phyloP scores from a whole-genome alignment of 805 yeast genomes.

The Komagataella kurtzmanii region DNA sequence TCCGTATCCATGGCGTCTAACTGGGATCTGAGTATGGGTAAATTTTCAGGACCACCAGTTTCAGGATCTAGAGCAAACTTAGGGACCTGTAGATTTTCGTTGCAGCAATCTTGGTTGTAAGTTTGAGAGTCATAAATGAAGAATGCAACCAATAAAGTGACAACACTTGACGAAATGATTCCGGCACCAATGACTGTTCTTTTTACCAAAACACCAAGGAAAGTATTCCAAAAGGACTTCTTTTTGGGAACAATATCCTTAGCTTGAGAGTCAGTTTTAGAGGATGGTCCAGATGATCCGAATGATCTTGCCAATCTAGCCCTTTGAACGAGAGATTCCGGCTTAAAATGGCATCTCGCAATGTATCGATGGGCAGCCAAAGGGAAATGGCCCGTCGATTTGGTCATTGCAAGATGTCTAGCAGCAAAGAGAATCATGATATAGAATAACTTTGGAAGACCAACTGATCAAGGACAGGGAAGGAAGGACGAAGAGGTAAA shows the following conservation, averaged over 20 bases:
- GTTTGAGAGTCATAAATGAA: constrained; percentile 58
- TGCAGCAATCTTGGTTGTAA: constrained; percentile 28
- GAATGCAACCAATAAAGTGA: constrained; percentile 29
- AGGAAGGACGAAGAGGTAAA: neutral
- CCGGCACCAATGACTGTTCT: constrained; percentile 25
- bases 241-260: neutral
- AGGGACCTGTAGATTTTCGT: constrained; percentile 34
- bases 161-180: constrained; percentile 26
- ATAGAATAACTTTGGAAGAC: neutral
- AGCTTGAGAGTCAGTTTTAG: constrained; percentile 1
- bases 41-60: constrained; percentile 58
- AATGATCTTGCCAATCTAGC: neutral
- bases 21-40: constrained; percentile 43
- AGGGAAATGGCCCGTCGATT: neutral
- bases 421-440: neutral
- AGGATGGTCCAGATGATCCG: neutral
- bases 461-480: neutral
- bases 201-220: constrained; percentile 19
- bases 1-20: constrained; percentile 44
- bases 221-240: constrained; percentile 12
- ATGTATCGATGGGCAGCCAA: neutral
- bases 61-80: constrained; percentile 38
- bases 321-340: neutral
- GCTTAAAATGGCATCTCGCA: neutral
- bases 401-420: neutral